Evolutionary conservation across 2,329 filamentous ascomycete species (phyloP), one percentile per base, ranked within the genome.

Genomic region (Beauveria pseudobassiana): DNA sequence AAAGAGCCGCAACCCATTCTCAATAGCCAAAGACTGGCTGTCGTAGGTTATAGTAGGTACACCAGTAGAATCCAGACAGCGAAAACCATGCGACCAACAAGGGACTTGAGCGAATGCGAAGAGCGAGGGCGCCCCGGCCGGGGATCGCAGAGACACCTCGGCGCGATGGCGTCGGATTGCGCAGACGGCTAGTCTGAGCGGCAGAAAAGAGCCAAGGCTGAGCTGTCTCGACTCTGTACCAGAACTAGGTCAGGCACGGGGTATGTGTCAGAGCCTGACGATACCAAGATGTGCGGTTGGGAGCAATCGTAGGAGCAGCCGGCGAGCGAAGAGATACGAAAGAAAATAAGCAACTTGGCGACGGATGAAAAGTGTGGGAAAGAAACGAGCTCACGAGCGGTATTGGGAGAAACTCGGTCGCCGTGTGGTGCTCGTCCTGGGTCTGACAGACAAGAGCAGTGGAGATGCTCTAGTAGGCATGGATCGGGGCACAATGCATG

Each of bases 401-500:
- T 50, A 26, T 45, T 53, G 57, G 57, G 48, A 59, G 57, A 52
- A 53, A 59, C 22, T 51, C 38, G 40, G 49, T 38, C 46, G 48
- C 49, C 30, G 57, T 59, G 24, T 16, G 56, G 56, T 59, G 46
- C 34, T 43, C 22, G 9, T 50, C 20, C 30, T 58, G 42, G 45
- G 55, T 45, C 30, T 58, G 43, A 20, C 26, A 12, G 59, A 20
- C 59, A 49, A 49, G 59, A 28, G 30, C 48, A 46, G 49, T 61
- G 59, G 49, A 61, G 59, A 61, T 61, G 42, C 48, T 38, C 5
- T 40, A 5, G 52, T 16, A 55, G 30, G 45, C 45, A 62, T 62
- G 52, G 59, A 62, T 62, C 59, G 59, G 45, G 59, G 34, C 52
- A 51, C 22, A 55, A 56, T 40, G 52, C 55, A 56, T 46, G 52